Evolutionary conservation across 225 moss, liverwort and hornwort species (phyloP).

Genomic region (Physcomitrellopsis africana): DNA sequence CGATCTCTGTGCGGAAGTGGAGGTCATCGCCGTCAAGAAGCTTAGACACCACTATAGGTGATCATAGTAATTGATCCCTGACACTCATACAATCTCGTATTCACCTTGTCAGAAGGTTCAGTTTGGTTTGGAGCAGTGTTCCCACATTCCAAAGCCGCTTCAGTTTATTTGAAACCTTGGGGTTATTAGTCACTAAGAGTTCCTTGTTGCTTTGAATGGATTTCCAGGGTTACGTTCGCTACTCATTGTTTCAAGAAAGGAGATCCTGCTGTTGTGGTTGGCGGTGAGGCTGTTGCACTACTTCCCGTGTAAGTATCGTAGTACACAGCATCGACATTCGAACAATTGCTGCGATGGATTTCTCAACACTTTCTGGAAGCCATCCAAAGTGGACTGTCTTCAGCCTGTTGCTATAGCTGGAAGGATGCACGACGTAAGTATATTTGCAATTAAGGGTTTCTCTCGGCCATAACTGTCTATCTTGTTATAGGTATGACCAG

Average conservation of each 20-base stretch:
- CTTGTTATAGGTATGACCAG: too few species aligned
- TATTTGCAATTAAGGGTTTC: too few species aligned
- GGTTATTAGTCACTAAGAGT: neutral
- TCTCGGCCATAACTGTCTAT: too few species aligned
- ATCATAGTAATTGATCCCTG: neutral
- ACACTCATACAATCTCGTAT: neutral
- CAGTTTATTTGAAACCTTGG: neutral
- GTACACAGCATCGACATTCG: neutral
- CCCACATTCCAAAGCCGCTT: neutral
- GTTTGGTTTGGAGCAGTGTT: neutral
- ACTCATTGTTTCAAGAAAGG: conserved; percentile 61
- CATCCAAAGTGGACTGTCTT: too few species aligned
- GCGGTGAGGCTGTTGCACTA: conserved; percentile 62
- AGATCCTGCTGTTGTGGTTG: conserved; percentile 40
- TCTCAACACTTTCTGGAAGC: too few species aligned
- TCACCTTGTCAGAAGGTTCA: neutral
- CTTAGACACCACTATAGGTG: conserved; percentile 81
- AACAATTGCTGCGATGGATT: neutral
- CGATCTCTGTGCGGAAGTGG: conserved; percentile 71
- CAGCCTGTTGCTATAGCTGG: too few species aligned
- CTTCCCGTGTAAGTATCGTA: conserved; percentile 39
- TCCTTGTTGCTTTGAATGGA: conserved; percentile 13
- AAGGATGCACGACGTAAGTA: too few species aligned
- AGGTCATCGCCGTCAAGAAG: conserved; percentile 69
- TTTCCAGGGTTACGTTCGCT: conserved; percentile 65